Base-by-base conservation (phyloP, 2,329 filamentous ascomycete genomes). In the Ilyonectria robusta region DNA sequence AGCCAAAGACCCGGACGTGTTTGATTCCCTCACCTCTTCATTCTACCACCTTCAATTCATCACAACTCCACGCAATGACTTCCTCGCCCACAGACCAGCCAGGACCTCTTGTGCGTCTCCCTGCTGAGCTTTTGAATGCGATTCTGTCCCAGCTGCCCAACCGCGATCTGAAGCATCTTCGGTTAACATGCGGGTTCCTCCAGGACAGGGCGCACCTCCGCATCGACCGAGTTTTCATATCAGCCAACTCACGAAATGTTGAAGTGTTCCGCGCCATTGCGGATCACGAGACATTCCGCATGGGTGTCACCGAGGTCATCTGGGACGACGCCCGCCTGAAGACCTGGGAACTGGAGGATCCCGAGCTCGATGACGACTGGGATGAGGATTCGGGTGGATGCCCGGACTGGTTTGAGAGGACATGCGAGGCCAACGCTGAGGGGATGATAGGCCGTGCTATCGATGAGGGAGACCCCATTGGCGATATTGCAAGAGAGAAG, bases 171-270 rank as follows among this genome's bases (percentile, higher is more conserved):
- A 31, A n/a, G 48, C n/a, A 10, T 33, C 13, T 40, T 6, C 37
- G 37, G 2, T 15, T n/a, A 6, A 17, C 13, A 40, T 40, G 37
- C 15, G 3, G 15, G 17, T 15, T n/a, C 4, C 15, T 15, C 13
- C 4, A 6, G 2, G 15, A 40, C 13, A n/a, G 13, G 13, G 17
- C 17, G 13, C 4, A 2, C 10, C 37, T 40, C 13, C 13, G 13
- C 13, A 15, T 62, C 4, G 51, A 42, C 13, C 78, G 81, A n/a
- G 78, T 82, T 8, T 84, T 81, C 61, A 70, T 85, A n/a, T 83
- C 82, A 11, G 77, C 82, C 8, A 83, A 81, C 61, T 77, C 77
- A 6, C 73, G 23, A 1, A 80, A 84, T 62, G 68, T 84, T 26
- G 61, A 78, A 6, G 81, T 81, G 15, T 77, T 82, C 33, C 76